phyloP scores from a whole-genome alignment of 306 rosid species.

The Myrica gale region DNA sequence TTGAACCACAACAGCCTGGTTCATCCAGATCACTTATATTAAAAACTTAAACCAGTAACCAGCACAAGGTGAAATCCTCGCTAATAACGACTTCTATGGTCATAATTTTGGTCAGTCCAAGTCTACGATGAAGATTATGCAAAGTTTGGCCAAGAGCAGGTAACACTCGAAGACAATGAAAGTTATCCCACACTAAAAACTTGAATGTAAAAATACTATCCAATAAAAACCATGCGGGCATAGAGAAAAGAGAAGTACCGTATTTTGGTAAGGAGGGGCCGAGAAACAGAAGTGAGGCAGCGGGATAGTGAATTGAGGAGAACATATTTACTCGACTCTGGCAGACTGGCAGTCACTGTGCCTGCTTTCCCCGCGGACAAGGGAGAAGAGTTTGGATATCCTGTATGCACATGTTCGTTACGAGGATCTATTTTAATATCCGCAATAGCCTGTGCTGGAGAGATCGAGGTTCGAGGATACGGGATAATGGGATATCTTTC shows the following conservation, averaged over 20 bases:
- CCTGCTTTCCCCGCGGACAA: neutral
- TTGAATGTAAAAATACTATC: neutral
- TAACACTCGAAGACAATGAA: neutral
- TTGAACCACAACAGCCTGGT: conserved; percentile 23
- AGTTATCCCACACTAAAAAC: neutral
- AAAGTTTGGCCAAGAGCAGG: neutral
- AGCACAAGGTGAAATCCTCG: neutral
- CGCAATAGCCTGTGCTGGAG: too few species aligned
- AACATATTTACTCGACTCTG: conserved; percentile 26
- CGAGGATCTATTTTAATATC: too few species aligned
- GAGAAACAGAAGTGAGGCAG: conserved; percentile 26
- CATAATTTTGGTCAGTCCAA: neutral
- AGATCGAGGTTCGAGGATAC: too few species aligned
- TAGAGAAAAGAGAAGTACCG: conserved; percentile 32
- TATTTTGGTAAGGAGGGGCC: conserved; percentile 18
- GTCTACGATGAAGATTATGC: neutral
- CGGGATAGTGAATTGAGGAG: conserved; percentile 29
- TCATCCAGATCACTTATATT: neutral
- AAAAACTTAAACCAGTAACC: neutral
- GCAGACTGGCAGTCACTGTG: too few species aligned
- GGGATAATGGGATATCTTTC: too few species aligned
- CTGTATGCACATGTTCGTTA: neutral
- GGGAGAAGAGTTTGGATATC: neutral
- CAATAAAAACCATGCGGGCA: neutral
- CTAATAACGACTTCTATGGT: neutral